Evolutionary conservation across 2,329 filamentous ascomycete species (phyloP).

Genomic region (Penicillium frequentans): DNA sequence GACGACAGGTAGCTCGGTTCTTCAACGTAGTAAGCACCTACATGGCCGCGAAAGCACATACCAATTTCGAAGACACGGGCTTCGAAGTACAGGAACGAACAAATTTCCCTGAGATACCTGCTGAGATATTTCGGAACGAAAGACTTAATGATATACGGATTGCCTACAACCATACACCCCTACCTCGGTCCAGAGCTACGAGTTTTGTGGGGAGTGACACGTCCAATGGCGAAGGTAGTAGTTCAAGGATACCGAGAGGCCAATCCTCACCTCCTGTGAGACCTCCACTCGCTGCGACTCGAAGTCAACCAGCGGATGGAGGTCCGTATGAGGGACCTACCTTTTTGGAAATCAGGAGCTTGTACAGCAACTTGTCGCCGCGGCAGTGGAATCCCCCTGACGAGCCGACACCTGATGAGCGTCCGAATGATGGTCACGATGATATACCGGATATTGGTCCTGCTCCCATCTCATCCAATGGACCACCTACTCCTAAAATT

Average conservation of each 20-base stretch:
- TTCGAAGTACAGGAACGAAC: slow-evolving; percentile 49
- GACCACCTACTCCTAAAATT: neutral
- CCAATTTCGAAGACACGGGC: slow-evolving; percentile 51
- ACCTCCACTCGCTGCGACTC: neutral
- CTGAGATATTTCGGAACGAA: slow-evolving; percentile 51
- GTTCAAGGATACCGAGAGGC: slow-evolving; percentile 2
- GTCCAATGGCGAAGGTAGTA: slow-evolving; percentile 18
- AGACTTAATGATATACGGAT: slow-evolving; percentile 41
- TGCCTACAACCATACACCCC: slow-evolving; percentile 26
- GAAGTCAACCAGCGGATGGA: slow-evolving; percentile 8
- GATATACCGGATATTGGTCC: neutral
- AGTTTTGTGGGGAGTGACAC: slow-evolving; percentile 15
- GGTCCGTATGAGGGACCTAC: neutral
- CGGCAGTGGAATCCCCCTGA: neutral
- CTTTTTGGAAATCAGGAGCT: neutral
- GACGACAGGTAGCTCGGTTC: slow-evolving; percentile 46
- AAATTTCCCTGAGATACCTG: slow-evolving; percentile 59
- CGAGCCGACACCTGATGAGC: neutral
- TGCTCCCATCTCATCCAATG: neutral
- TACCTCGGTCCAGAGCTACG: slow-evolving; percentile 13
- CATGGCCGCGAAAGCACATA: slow-evolving; percentile 49
- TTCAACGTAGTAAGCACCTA: slow-evolving; percentile 48
- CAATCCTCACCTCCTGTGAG: slow-evolving; percentile 11
- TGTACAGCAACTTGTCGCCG: neutral
- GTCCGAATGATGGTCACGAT: neutral